Percentiles rank a stretch among this genome's conserved stretches.
phyloP scores from a whole-genome alignment of 257 asterid genomes.

The Coffea eugenioides region DNA sequence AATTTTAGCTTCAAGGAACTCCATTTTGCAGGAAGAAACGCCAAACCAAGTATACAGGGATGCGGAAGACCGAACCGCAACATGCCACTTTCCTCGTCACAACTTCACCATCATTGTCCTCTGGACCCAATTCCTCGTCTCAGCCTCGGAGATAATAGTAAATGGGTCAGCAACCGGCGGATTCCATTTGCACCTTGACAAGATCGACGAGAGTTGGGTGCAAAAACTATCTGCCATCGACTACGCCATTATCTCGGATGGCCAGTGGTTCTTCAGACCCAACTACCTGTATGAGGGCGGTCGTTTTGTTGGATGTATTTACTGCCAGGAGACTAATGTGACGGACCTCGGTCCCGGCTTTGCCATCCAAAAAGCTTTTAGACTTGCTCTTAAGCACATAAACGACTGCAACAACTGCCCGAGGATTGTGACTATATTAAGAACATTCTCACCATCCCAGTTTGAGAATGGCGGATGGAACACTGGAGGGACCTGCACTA shows the following conservation, averaged over 20 bases:
- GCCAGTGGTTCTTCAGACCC: constrained; percentile 47
- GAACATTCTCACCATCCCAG: constrained; percentile 46
- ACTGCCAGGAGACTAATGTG: constrained; percentile 31
- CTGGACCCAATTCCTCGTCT: constrained; percentile 46
- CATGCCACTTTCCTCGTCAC: constrained; percentile 41
- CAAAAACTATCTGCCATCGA: constrained; percentile 35
- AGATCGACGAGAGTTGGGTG: constrained; percentile 36
- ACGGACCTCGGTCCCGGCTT: constrained; percentile 34
- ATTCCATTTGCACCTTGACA: constrained; percentile 42
- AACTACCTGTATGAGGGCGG: constrained; percentile 34
- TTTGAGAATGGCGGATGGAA: constrained; percentile 53
- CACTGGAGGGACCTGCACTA: constrained; percentile 40
- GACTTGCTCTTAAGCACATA: constrained; percentile 34
- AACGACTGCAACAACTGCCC: constrained; percentile 32
- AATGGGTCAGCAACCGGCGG: constrained; percentile 41
- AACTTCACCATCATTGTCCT: constrained; percentile 41
- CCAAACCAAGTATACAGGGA: constrained; percentile 38
- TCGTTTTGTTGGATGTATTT: constrained; percentile 39
- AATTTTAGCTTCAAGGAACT: background rate
- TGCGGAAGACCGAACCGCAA: constrained; percentile 28
- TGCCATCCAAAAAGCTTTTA: constrained; percentile 36
- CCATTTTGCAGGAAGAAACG: constrained; percentile 37
- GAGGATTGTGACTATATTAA: constrained; percentile 19
- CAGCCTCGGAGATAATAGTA: constrained; percentile 27
- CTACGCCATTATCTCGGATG: constrained; percentile 44